Base-by-base conservation (phyloP, 225 moss, liverwort and hornwort genomes). In the Marchantia polymorpha region DNA sequence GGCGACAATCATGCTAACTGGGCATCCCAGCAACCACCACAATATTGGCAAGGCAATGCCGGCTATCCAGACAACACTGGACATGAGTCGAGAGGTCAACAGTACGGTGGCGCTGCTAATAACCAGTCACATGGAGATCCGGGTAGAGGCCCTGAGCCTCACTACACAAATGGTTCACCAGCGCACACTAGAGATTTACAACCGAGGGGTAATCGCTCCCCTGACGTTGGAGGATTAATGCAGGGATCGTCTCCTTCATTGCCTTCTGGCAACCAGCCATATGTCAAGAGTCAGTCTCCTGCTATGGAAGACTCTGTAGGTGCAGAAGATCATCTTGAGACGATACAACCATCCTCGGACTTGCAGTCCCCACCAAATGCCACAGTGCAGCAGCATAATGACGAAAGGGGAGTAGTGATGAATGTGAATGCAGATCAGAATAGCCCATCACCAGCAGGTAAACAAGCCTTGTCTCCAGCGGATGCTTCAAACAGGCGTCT, bases 21-120 rank as follows among this genome's bases (percentile, higher is more conserved):
- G 95, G 85, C 84, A 68, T 82, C 84, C 50, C 84, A 87, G 66
- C 85, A 88, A 7, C 89, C 86, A 72, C 84, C 89, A 47, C 86
- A 89, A 9, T 91, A 91, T 52, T 90, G 91, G 89, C 92, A 91
- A 58, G 89, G 92, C 78, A 90, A 87, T 81, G 88, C 85, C 19
- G 88, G 84, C 30, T 82, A 85, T 63, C 77, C 80, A 66, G 92
- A 92, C 25, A 72, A 78, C 65, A 69, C 65, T 78, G 88, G 83
- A 49, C 86, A 85, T 71, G 88, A 86, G 3, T 77, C 66, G 75
- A 86, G 69, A 54, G 82, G 75, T 70, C 83, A 50, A 75, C 84
- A 80, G 26, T 82, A 60, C 56, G 47, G 27, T 19, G 61, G 47
- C 61, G 63, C 51, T 74, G 25, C 75, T 23, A 86, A 69, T 23